Evolutionary conservation across 192 early-diverging fungal genomes (phyloP), one percentile per base, ranked within the genome.

Genomic region (Linnemannia zychae): DNA sequence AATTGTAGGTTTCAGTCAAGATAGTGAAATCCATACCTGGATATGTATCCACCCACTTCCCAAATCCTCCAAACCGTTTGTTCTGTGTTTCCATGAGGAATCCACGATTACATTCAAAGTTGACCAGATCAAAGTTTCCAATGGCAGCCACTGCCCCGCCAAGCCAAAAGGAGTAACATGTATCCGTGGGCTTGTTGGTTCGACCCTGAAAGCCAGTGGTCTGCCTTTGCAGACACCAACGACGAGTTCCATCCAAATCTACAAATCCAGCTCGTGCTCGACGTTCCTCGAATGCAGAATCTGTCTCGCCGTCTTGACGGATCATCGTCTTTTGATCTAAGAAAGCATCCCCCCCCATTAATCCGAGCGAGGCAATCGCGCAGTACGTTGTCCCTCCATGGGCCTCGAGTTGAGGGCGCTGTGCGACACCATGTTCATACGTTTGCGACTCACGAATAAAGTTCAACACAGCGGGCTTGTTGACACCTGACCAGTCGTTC

Each of bases 161-260:
- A 28, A 99, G 90, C 99, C 99, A 99, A 88, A 98, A 99, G 13
- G 96, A 95, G 87, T 99, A 99, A 86, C 99, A 99, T 17, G 96
- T 96, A 80, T 99, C 99, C 31, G 93, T 88, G 4, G 89, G 85
- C 85, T 99, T 99, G 80, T 96, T 95, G 15, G 90, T 86, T 49
- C 99, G 86, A 6, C 99, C 99, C 78, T 97, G 95, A 88, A 98
- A 99, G 7, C 99, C 99, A 34, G 84, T 89, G 48, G 81, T 78
- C 80, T 98, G 97, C n/a, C 95, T 89, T 28, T 86, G 81, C 66
- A 99, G 67, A 47, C 95, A 90, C 99, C 99, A 99, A 46, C 86
- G 78, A 40, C 94, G 85, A 44, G 90, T 86, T 38, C 89, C 80
- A 71, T 90, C 84, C 76, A 86, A 89, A 79, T 92, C 89, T 3